Base-by-base conservation (phyloP, 352 stramenopile species). In the Phytophthora rubi region DNA sequence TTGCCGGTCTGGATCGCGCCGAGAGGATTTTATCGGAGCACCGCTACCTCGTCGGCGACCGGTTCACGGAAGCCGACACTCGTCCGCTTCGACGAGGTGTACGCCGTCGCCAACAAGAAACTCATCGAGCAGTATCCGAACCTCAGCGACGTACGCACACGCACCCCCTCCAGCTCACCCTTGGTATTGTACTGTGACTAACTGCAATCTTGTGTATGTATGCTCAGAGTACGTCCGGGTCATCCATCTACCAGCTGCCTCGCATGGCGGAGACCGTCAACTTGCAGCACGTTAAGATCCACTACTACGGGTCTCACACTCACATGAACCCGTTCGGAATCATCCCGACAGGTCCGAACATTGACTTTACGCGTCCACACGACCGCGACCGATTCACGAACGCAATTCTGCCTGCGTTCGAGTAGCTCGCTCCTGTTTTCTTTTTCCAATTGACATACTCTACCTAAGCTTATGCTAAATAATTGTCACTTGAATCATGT, bases 81-180 rank as follows among this genome's bases (percentile, higher is more conserved):
- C n/a, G 70, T 97, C 15, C 88, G 96, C 21, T 98, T 98, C 65
- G 95, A 98, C 78, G 89, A 95, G 61, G 90, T 98, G 1, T 99
- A 99, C 76, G 63, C 71, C 42, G 74, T 80, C 49, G 89, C 79
- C 67, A 98, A 97, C 79, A 92, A 83, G 44, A 90, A 87, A 21
- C 77, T 77, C 16, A 83, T 98, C 32, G 16, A 70, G 21, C 77
- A 95, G 53, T 97, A 94, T 64, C 84, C 86, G 42, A 92, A 94
- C 67, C 71, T 98, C 18, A 98, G 68, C 68, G 76, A 80, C 66
- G 70, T 81, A 71, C 62, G 70, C 55, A 23, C 10, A 32, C 23
- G 23, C 23, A 1, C 23, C 23, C 23, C 23, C 23, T 26, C 15
- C 35, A 23, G 5, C 28, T 12, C n/a, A 21, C 16, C 7, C 42